Conservation (phyloP, 495 filamentous ascomycete genomes). For the Aspergillus coremiiformis region DNA sequence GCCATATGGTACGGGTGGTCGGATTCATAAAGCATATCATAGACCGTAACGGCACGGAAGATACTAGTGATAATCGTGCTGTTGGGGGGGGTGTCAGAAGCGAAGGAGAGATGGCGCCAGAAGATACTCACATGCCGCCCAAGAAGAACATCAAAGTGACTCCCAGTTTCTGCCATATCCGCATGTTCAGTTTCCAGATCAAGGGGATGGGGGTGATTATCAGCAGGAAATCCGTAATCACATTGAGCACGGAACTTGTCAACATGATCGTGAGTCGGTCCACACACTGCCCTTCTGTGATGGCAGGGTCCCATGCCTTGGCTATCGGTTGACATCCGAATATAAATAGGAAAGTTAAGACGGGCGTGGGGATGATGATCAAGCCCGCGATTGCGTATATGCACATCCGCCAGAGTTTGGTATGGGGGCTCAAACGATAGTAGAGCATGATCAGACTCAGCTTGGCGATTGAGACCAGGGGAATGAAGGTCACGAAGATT, state of each 20-base stretch:
- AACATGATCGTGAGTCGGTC: background rate
- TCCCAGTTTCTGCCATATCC: background rate
- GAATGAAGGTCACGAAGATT: background rate
- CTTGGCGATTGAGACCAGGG: background rate
- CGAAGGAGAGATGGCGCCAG: background rate
- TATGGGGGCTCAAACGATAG: background rate
- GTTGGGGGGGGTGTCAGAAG: background rate
- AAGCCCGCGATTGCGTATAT: background rate
- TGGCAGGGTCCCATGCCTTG: background rate
- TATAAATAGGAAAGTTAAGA: background rate
- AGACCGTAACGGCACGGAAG: background rate
- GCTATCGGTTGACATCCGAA: background rate
- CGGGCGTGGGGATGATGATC: background rate
- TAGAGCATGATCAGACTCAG: background rate
- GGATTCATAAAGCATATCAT: background rate
- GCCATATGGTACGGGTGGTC: background rate
- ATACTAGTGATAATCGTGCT: background rate
- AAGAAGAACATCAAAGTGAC: background rate
- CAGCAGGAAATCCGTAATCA: background rate
- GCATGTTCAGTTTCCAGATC: background rate
- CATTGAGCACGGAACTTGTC: background rate
- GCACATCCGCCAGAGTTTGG: background rate
- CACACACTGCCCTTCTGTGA: background rate
- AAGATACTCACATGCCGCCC: background rate
- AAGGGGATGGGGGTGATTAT: background rate